These are phyloP conservation scores for Hydnum rufescens DNA, from an alignment of 768 basidiomycete species.

Conservation along the genomic window DNA sequence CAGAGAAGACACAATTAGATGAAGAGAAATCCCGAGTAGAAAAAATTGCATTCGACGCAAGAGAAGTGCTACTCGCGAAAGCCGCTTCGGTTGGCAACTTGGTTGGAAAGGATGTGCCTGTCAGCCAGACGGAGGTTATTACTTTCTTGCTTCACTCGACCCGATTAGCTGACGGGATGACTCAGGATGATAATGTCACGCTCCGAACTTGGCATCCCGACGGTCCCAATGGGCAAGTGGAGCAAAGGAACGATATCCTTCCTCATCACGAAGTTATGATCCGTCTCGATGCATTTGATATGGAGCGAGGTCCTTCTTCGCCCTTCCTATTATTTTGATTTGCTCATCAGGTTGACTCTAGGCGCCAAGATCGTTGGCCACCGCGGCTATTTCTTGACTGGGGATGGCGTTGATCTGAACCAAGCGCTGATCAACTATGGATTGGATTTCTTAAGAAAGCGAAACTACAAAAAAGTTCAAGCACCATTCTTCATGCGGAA, in stretches of 20 bases:
- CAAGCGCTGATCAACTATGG: slow-evolving; percentile 91
- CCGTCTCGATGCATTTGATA: slow-evolving; percentile 86
- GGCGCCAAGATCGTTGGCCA: slow-evolving; percentile 88
- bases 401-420: slow-evolving; percentile 92
- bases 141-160: neutral
- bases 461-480: slow-evolving; percentile 81
- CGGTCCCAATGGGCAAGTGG: slow-evolving; percentile 49
- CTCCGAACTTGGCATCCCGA: slow-evolving; percentile 74
- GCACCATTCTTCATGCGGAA: slow-evolving; percentile 99
- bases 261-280: slow-evolving; percentile 96
- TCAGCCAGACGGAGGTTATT: slow-evolving; percentile 72
- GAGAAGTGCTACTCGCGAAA: slow-evolving; percentile 57
- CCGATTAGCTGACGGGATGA: neutral
- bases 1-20: slow-evolving; percentile 69
- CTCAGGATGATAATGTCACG: slow-evolving; percentile 75
- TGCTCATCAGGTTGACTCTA: slow-evolving; percentile 16
- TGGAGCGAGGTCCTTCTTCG: slow-evolving; percentile 60
- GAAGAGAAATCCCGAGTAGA: slow-evolving; percentile 55
- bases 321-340: neutral
- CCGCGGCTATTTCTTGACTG: slow-evolving; percentile 88
- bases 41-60: slow-evolving; percentile 58
- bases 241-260: slow-evolving; percentile 56
- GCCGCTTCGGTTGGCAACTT: slow-evolving; percentile 80
- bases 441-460: slow-evolving; percentile 72
- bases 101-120: slow-evolving; percentile 68